phyloP scores from a whole-genome alignment of 2,329 filamentous ascomycete genomes.

The Claviceps citrina region DNA sequence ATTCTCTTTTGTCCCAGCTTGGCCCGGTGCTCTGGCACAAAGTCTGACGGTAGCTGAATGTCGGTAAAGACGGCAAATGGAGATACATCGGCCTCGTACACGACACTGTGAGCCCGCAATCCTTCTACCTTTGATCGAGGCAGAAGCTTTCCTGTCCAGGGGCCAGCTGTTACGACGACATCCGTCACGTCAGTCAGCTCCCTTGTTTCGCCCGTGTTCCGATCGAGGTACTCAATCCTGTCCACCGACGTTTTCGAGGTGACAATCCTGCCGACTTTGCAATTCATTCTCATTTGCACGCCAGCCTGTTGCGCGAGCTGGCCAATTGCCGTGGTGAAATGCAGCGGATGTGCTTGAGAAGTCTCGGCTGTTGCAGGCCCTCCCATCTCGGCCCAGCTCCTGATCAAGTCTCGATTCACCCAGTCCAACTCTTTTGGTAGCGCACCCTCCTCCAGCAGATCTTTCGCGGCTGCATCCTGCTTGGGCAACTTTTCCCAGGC shows the following conservation, averaged over 20 bases:
- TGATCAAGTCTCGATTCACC: constrained; percentile 53
- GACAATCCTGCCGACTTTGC: constrained; percentile 52
- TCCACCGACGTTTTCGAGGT: constrained; percentile 36
- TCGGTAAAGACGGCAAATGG: constrained; percentile 76
- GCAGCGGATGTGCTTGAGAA: constrained; percentile 82
- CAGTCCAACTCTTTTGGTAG: constrained; percentile 73
- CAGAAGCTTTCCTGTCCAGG: constrained; percentile 47
- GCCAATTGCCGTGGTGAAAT: constrained; percentile 78
- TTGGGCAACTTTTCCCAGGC: constrained; percentile 48
- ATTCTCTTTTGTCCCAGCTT: constrained; percentile 33
- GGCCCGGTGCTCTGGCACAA: constrained; percentile 35
- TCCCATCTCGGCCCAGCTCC: constrained; percentile 71
- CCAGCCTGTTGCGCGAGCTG: constrained; percentile 56
- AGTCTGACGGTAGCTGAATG: constrained; percentile 56
- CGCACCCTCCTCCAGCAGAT: constrained; percentile 37
- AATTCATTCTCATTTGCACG: constrained; percentile 49
- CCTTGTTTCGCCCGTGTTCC: constrained; percentile 21
- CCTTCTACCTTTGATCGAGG: constrained; percentile 43
- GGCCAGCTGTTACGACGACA: constrained; percentile 40
- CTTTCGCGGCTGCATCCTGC: constrained; percentile 33
- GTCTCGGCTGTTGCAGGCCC: constrained; percentile 52
- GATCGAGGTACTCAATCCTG: constrained; percentile 45
- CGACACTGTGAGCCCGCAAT: constrained; percentile 48
- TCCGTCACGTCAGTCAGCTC: constrained; percentile 34
- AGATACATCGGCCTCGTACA: constrained; percentile 48